Evolutionary conservation across 225 moss, liverwort and hornwort species (phyloP).

Genomic region (Pleurozium schreberi): DNA sequence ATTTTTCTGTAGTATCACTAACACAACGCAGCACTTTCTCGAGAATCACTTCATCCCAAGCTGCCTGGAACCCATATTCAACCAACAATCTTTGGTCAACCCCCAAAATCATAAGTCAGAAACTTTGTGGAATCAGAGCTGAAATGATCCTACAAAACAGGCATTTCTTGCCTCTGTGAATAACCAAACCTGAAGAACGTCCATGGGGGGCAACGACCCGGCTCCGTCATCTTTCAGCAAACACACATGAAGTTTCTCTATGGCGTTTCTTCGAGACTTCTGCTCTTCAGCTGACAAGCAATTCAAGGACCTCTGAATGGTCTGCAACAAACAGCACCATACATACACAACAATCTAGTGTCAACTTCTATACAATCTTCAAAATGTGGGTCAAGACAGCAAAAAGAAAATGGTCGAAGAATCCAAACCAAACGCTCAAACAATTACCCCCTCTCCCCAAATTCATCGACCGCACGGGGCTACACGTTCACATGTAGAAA

Average conservation of each 20-base stretch:
- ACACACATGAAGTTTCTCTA: slow-evolving; percentile 43
- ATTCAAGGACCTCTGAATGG: slow-evolving; percentile 66
- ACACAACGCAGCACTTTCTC: slow-evolving; percentile 40
- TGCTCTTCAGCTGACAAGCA: slow-evolving; percentile 70
- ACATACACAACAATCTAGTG: not conserved
- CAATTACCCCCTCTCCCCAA: not conserved
- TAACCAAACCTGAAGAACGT: slow-evolving; percentile 40
- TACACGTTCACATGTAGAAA: not conserved
- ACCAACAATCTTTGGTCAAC: not conserved
- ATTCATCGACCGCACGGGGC: not conserved
- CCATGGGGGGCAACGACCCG: slow-evolving; percentile 44
- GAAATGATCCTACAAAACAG: not conserved
- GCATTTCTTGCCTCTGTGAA: not conserved
- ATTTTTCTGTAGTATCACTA: slow-evolving; percentile 73
- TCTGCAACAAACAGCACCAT: slow-evolving; percentile 11
- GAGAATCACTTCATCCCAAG: slow-evolving; percentile 65
- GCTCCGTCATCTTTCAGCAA: slow-evolving; percentile 63
- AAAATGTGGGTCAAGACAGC: not conserved
- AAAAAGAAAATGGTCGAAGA: not conserved
- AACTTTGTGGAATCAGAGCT: not conserved
- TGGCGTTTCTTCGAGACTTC: slow-evolving; percentile 41
- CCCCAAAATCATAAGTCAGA: not conserved
- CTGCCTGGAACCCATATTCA: slow-evolving; percentile 27
- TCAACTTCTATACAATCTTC: not conserved
- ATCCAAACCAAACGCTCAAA: not conserved